Evolutionary conservation across 1,284 basidiomycete genomes (phyloP).

Genomic region (Cryptococcus maquisensis): DNA sequence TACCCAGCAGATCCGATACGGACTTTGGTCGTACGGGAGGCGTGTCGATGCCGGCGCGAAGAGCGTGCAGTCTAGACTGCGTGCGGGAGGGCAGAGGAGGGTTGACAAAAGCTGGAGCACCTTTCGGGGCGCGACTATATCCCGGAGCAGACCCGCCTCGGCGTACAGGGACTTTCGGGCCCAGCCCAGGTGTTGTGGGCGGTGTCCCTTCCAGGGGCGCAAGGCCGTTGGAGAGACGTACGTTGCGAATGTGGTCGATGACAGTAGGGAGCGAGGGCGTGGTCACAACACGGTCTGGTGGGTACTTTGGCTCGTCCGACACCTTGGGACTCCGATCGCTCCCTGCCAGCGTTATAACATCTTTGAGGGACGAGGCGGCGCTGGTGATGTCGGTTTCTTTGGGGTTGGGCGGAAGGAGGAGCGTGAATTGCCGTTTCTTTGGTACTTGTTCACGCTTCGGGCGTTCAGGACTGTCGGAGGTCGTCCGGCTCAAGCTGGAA

Average conservation of each 20-base stretch:
- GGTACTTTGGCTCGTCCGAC: constrained; percentile 4
- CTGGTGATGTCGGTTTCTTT: constrained; percentile 11
- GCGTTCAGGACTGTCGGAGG: constrained; percentile 20
- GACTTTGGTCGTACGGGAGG: constrained; percentile 38
- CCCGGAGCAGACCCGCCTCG: constrained; percentile 30
- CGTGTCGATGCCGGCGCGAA: constrained; percentile 11
- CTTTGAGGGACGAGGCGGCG: constrained; percentile 5
- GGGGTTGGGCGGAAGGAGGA: constrained; percentile 31
- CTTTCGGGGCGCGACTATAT: constrained; percentile 5
- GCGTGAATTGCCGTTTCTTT: constrained; percentile 58
- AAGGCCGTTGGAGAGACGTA: constrained; percentile 39
- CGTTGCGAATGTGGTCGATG: constrained; percentile 56
- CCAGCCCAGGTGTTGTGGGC: constrained; percentile 4
- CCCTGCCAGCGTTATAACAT: constrained; percentile 3
- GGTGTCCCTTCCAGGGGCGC: constrained; percentile 6
- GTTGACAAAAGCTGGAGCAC: constrained; percentile 20
- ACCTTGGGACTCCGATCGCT: constrained; percentile 4
- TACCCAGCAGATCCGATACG: constrained; percentile 43
- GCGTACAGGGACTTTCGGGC: constrained; percentile 14
- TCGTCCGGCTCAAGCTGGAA: constrained; percentile 13
- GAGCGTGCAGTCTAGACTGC: constrained; percentile 25
- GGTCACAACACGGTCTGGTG: constrained; percentile 51
- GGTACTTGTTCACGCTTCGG: constrained; percentile 38
- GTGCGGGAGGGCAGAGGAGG: constrained; percentile 27
- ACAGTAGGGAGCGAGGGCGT: constrained; percentile 60